These are phyloP conservation scores for Camillea tinctor DNA, from an alignment of 2,329 filamentous ascomycete genomes.

Conservation along the genomic window DNA sequence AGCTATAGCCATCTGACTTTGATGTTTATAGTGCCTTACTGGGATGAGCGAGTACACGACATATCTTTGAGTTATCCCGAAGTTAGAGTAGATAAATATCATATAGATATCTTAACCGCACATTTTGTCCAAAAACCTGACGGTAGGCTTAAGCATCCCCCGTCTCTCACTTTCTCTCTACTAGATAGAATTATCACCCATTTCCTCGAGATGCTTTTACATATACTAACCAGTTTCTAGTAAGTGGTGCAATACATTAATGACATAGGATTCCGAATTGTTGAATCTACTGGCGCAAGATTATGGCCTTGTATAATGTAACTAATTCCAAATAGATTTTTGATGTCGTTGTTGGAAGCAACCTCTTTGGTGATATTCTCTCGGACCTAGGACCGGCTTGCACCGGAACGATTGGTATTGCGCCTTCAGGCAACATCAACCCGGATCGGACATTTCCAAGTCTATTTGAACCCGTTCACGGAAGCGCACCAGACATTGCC, in stretches of 20 bases:
- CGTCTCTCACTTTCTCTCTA: no score
- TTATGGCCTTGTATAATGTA: not conserved
- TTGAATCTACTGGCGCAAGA: no score
- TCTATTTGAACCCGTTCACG: slow-evolving; percentile 65
- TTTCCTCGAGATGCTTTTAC: not conserved
- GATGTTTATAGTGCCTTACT: slow-evolving; percentile 52
- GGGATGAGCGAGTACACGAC: slow-evolving; percentile 57
- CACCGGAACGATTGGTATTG: slow-evolving; percentile 66
- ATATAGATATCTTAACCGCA: slow-evolving; percentile 64
- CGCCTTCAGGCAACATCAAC: slow-evolving; percentile 62
- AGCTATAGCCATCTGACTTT: not conserved
- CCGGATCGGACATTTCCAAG: slow-evolving; percentile 58
- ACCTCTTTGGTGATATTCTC: slow-evolving; percentile 60
- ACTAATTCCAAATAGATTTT: slow-evolving; percentile 37
- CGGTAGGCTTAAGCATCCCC: not conserved
- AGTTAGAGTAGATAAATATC: slow-evolving; percentile 59
- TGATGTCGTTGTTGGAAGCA: slow-evolving; percentile 62
- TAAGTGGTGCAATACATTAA: not conserved
- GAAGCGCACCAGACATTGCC: slow-evolving; percentile 63
- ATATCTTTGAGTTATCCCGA: slow-evolving; percentile 55
- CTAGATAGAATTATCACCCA: not conserved
- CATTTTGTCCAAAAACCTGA: slow-evolving; percentile 57
- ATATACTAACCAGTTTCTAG: not conserved
- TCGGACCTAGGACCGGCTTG: slow-evolving; percentile 64
- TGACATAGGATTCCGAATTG: no score